Evolutionary conservation across 2,329 filamentous ascomycete species (phyloP).

Genomic region (Hypomyces perniciosus): DNA sequence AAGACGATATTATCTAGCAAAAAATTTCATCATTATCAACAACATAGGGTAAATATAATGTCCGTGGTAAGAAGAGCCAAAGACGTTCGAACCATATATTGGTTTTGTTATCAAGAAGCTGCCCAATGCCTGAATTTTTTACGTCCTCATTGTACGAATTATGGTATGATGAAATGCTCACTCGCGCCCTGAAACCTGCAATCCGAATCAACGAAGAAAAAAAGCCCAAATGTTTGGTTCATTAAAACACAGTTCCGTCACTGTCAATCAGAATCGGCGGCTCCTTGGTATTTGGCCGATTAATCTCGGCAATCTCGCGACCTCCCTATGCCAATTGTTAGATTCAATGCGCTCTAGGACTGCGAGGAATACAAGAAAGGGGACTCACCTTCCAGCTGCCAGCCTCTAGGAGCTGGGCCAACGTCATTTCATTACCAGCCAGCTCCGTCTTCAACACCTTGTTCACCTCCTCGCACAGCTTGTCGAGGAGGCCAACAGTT

Average conservation of each 20-base stretch:
- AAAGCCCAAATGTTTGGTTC: background rate
- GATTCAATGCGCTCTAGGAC: background rate
- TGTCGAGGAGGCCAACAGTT: constrained; percentile 55
- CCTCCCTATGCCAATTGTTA: constrained; percentile 55
- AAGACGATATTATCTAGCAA: background rate
- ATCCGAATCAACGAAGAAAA: background rate
- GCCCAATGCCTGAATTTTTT: no score
- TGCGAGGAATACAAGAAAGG: background rate
- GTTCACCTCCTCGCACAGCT: constrained; percentile 45
- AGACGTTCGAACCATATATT: no score
- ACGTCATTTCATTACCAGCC: constrained; percentile 62
- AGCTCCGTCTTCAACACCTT: constrained; percentile 61
- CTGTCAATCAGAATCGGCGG: constrained; percentile 94
- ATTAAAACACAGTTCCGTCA: constrained; percentile 90
- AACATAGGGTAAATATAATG: background rate
- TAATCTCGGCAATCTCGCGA: constrained; percentile 91
- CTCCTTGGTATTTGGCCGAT: constrained; percentile 91
- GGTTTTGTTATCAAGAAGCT: no score
- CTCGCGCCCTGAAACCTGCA: no score
- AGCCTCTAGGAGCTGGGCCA: constrained; percentile 89
- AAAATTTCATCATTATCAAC: background rate
- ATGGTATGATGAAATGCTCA: background rate
- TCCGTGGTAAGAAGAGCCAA: no score
- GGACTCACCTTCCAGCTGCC: constrained; percentile 89
- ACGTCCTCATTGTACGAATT: no score